Evolutionary conservation across 1,284 basidiomycete species (phyloP), one percentile per base, ranked within the genome.

Genomic region (Cryptococcus sp.): DNA sequence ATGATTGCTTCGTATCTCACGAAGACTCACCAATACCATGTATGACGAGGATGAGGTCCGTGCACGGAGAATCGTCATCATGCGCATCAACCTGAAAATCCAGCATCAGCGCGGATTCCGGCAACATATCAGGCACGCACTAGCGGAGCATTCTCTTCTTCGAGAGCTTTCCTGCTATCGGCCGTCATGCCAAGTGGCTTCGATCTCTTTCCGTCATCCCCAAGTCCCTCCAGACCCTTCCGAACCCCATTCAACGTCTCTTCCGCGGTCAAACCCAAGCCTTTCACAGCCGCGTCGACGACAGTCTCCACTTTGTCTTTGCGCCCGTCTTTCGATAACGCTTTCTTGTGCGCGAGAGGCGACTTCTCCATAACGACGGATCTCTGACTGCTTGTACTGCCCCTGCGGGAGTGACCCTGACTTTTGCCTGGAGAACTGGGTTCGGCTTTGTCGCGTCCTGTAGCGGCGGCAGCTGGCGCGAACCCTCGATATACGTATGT

Each of bases 11-110:
- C 17, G 1, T 16, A 54, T 17, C 22, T 11, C 15, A 23, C 23
- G 35, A 45, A 42, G 27, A 49, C 69, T 76, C 69, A 46, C 79
- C 81, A 23, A 83, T 83, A 17, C 82, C 82, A 63, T 83, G 82
- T 20, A 83, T 74, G 49, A 82, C 75, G 39, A 83, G 64, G 13
- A 82, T 76, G 16, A 82, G 68, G 67, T 82, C 81, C 0, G 81
- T 82, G 54, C 81, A 80, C 5, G 74, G 73, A 22, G 72, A 59
- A 38, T 73, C 74, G 27, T 74, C 76, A 38, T 76, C 77, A 17
- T 73, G 67, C 3, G 74, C 59, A 44, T 72, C 71, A 5, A 70
- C 67, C 69, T 74, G 41, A 17, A 15, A 5, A n/a, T 5, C 15
- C 11, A 38, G 50, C 19, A 45, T 49, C 53, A 52, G 44, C 39